Evolutionary conservation across 345 rosid genomes (phyloP).

Genomic region (Pistacia vera): DNA sequence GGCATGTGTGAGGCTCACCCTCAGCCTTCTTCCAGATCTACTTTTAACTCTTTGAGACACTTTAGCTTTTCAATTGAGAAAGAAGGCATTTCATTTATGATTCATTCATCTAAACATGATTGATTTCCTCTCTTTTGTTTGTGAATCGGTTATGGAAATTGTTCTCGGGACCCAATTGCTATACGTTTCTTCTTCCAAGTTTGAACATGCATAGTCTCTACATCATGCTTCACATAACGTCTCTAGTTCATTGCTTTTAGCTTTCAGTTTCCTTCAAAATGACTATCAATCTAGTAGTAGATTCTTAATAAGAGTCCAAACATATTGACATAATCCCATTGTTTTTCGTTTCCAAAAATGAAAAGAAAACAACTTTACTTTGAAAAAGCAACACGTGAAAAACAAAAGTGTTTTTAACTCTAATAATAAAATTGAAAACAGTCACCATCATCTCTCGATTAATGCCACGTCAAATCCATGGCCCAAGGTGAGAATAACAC

Average conservation of each 20-base stretch:
- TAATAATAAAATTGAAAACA: too few relatives aligned
- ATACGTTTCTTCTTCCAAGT: background rate
- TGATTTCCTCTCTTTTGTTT: background rate
- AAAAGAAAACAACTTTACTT: too few relatives aligned
- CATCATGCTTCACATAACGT: background rate
- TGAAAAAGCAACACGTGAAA: too few relatives aligned
- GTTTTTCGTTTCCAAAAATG: too few relatives aligned
- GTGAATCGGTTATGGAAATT: background rate
- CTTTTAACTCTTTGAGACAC: background rate
- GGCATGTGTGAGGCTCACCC: too few relatives aligned
- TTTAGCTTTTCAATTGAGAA: too few relatives aligned
- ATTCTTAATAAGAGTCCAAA: too few relatives aligned
- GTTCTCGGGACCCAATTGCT: background rate
- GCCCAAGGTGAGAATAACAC: too few relatives aligned
- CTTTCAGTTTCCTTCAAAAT: background rate
- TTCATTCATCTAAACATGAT: background rate
- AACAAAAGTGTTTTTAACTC: too few relatives aligned
- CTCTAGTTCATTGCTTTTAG: background rate
- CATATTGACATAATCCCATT: too few relatives aligned
- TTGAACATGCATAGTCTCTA: background rate
- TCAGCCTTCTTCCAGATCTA: background rate
- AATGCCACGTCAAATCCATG: too few relatives aligned
- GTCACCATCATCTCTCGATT: too few relatives aligned
- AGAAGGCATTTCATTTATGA: background rate
- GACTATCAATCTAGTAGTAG: background rate